Conservation (phyloP, 495 filamentous ascomycete genomes). For the Pseudevernia furfuracea region DNA sequence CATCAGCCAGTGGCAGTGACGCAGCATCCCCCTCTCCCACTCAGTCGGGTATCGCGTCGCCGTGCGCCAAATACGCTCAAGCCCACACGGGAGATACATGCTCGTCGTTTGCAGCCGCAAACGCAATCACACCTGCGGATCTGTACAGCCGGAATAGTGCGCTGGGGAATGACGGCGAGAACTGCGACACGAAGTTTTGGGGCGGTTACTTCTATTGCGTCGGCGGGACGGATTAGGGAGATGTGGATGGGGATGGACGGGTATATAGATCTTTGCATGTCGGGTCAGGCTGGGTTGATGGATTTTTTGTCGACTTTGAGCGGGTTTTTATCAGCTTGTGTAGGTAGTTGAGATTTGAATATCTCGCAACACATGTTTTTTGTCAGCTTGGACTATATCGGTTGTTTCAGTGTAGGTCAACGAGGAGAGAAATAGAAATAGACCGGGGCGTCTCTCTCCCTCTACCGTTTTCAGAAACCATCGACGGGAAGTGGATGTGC, state of each 20-base stretch:
- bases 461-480: no score
- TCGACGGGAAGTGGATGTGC: no score
- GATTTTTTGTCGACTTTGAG: no score
- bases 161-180: slow-evolving; percentile 7
- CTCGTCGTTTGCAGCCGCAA: slow-evolving; percentile 2
- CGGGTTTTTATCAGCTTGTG: no score
- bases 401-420: no score
- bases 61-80: neutral
- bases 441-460: no score
- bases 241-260: neutral
- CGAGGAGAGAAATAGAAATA: no score
- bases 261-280: no score
- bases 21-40: neutral
- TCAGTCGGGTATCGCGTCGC: neutral
- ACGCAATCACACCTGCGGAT: slow-evolving; percentile 9
- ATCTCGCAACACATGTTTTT: no score
- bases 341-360: no score
- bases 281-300: no score
- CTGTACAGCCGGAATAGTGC: slow-evolving; percentile 17
- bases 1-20: neutral
- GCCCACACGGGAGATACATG: neutral
- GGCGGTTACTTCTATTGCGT: slow-evolving; percentile 19
- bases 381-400: no score
- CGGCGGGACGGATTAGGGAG: neutral
- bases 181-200: slow-evolving; percentile 13